Percentiles rank a stretch among this genome's conserved stretches.
phyloP scores from a whole-genome alignment of 2,329 filamentous ascomycete species.

The Aspergillus costaricaensis region DNA sequence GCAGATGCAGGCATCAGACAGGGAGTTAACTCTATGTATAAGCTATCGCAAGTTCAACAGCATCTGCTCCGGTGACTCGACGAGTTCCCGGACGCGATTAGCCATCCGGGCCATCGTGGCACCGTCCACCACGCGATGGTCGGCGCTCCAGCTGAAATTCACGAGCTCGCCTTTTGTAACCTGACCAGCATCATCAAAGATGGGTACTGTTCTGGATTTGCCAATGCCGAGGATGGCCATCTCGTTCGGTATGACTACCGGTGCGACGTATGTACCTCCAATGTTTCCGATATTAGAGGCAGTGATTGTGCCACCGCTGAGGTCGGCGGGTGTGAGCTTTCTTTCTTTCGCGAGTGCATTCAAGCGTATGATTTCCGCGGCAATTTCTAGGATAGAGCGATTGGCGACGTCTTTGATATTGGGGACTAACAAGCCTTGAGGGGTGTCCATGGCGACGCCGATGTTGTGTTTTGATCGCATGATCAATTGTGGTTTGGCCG shows the following conservation, averaged over 20 bases:
- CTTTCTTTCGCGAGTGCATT: constrained; percentile 72
- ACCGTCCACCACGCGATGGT: constrained; percentile 91
- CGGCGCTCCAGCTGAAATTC: constrained; percentile 95
- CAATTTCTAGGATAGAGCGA: constrained; percentile 76
- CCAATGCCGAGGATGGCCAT: constrained; percentile 91
- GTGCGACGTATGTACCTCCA: constrained; percentile 86
- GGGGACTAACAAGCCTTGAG: constrained; percentile 82
- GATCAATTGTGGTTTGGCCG: constrained; percentile 71
- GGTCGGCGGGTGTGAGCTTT: constrained; percentile 71
- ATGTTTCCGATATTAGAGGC: constrained; percentile 96
- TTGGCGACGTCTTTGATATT: constrained; percentile 82
- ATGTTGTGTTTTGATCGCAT: constrained; percentile 89
- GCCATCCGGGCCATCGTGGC: constrained; percentile 92
- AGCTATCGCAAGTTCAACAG: constrained; percentile 73
- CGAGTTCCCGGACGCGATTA: constrained; percentile 71
- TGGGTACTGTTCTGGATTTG: constrained; percentile 74
- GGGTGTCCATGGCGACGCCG: constrained; percentile 93
- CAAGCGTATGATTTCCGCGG: constrained; percentile 72
- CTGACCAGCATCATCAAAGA: constrained; percentile 62
- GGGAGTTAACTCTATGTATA: not conserved
- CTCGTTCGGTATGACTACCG: constrained; percentile 86
- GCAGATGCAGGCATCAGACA: not conserved
- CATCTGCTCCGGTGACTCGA: constrained; percentile 88
- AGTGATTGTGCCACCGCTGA: constrained; percentile 87
- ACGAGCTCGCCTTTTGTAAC: constrained; percentile 77